Percentiles rank a stretch among this genome's conserved stretches.
Evolutionary conservation across 768 basidiomycete genomes (phyloP).

Genomic region (Lactarius indigo): DNA sequence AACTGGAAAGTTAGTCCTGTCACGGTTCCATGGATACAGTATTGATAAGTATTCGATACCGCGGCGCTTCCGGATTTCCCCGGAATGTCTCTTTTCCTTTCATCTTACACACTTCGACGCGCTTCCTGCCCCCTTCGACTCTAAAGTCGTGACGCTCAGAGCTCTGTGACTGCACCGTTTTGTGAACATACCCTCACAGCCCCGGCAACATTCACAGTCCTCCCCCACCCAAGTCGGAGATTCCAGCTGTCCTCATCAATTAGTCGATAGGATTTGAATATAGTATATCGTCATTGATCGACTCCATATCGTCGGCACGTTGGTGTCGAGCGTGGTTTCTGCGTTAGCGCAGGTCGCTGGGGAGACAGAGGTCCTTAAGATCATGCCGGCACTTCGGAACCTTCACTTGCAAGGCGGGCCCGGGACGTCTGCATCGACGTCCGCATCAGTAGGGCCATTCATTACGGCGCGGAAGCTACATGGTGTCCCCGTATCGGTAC

Average conservation of each 20-base stretch:
- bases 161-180: too few species aligned
- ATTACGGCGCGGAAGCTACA: not conserved
- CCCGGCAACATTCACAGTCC: too few species aligned
- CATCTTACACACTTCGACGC: too few species aligned
- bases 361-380: not conserved
- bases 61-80: too few species aligned
- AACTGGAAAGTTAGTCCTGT: too few species aligned
- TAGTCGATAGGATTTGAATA: not conserved
- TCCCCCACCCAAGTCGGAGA: too few species aligned
- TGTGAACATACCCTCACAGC: too few species aligned
- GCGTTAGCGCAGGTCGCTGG: not conserved
- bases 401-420: not conserved
- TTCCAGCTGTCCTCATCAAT: not conserved
- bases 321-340: not conserved
- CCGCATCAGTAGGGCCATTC: not conserved
- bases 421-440: not conserved
- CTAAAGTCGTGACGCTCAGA: too few species aligned
- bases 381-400: conserved; percentile 1
- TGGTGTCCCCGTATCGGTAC: not conserved
- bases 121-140: too few species aligned
- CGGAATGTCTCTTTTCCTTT: too few species aligned
- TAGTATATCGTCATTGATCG: not conserved
- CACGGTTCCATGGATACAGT: too few species aligned
- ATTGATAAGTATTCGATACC: too few species aligned
- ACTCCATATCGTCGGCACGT: not conserved